phyloP scores from a whole-genome alignment of 441 rosid species.

The Kokia cookei region DNA sequence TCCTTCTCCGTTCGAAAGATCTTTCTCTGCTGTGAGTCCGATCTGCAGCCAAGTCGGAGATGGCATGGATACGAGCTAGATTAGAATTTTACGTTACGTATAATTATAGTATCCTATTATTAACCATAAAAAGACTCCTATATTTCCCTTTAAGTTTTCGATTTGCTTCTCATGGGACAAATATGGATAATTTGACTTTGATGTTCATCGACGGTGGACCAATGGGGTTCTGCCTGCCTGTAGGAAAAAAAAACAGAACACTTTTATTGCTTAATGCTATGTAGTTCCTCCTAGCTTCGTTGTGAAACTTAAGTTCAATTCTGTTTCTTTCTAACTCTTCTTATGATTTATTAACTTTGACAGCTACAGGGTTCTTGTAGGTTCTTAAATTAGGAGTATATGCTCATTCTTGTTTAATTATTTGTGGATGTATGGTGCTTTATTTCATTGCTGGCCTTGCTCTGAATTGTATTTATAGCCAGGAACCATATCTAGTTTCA shows the following conservation, averaged over 20 bases:
- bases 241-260: slow-evolving; percentile 28
- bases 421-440: background rate
- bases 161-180: slow-evolving; percentile 20
- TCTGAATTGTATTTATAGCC: background rate
- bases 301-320: slow-evolving; percentile 27
- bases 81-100: slow-evolving; percentile 5
- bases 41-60: slow-evolving; percentile 92
- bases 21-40: slow-evolving; percentile 79
- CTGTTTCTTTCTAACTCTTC: slow-evolving; percentile 30
- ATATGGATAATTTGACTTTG: slow-evolving; percentile 41
- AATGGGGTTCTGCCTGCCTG: slow-evolving; percentile 32
- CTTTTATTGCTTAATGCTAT: slow-evolving; percentile 34
- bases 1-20: slow-evolving; percentile 92
- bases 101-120: background rate
- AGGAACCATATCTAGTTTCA: background rate
- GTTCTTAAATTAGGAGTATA: slow-evolving; percentile 7
- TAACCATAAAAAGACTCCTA: slow-evolving; percentile 21
- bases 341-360: slow-evolving; percentile 9
- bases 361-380: slow-evolving; percentile 7
- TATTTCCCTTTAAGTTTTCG: slow-evolving; percentile 13
- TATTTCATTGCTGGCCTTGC: background rate
- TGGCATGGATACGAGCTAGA: slow-evolving; percentile 91
- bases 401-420: no score
- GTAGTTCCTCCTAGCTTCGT: slow-evolving; percentile 22
- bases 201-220: slow-evolving; percentile 29